phyloP scores from a whole-genome alignment of 345 rosid genomes.

The Psidium friedrichsthalianum region DNA sequence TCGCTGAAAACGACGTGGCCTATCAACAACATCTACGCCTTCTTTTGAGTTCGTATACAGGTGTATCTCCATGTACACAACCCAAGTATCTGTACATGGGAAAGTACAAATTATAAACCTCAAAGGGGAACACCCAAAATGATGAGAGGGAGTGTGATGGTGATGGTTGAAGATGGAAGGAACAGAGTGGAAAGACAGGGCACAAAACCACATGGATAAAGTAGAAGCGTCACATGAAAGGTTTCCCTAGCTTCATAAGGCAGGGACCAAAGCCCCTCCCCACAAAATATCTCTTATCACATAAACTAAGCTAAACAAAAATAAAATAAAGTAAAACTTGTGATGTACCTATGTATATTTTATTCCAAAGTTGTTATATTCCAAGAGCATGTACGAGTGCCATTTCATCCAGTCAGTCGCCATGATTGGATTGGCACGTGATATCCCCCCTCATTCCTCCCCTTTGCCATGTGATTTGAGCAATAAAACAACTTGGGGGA shows the following conservation, averaged over 20 bases:
- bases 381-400: background rate
- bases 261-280: slow-evolving; percentile 11
- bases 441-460: slow-evolving; percentile 6
- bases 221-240: slow-evolving; percentile 28
- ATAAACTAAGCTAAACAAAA: background rate
- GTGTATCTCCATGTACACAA: background rate
- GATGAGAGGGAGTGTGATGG: slow-evolving; percentile 3
- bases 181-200: background rate
- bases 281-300: background rate
- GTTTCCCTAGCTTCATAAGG: slow-evolving; percentile 15
- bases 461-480: background rate
- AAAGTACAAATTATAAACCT: background rate
- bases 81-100: background rate
- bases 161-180: slow-evolving; percentile 9
- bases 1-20: background rate
- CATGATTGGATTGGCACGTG: slow-evolving; percentile 16
- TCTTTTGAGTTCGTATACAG: background rate
- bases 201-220: slow-evolving; percentile 42
- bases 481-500: background rate
- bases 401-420: slow-evolving; percentile 1
- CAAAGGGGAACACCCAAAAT: background rate
- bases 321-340: background rate
- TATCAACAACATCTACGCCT: background rate
- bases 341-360: background rate
- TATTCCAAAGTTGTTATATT: slow-evolving; percentile 5